Evolutionary conservation across 2,329 filamentous ascomycete genomes (phyloP).

Genomic region (Mariannaea sp.): DNA sequence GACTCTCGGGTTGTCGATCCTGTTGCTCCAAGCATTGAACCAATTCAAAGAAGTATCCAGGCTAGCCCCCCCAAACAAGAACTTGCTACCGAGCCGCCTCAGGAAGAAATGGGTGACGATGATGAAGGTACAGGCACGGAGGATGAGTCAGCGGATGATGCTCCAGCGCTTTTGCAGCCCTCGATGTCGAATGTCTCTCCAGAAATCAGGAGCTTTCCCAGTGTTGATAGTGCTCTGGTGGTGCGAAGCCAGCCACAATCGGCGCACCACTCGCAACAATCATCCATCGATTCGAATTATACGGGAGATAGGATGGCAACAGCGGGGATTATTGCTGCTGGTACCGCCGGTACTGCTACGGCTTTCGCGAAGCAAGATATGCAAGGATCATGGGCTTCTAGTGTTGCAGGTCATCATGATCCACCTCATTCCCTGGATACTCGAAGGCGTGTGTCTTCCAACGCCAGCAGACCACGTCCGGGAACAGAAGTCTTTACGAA

Average conservation of each 20-base stretch:
- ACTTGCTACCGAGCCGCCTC: neutral
- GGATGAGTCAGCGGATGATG: neutral
- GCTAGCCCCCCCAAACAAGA: neutral
- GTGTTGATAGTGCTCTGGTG: slow-evolving; percentile 1
- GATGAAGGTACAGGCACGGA: neutral
- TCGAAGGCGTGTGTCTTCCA: slow-evolving; percentile 29
- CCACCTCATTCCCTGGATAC: slow-evolving; percentile 34
- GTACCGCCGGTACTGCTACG: neutral
- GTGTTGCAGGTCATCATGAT: slow-evolving; percentile 23
- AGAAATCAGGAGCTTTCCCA: slow-evolving; percentile 1
- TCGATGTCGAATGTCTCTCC: slow-evolving; percentile 3
- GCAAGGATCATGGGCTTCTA: slow-evolving; percentile 14
- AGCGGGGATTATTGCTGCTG: neutral
- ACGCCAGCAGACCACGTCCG: slow-evolving; percentile 28
- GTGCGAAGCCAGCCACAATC: slow-evolving; percentile 21
- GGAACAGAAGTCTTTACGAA: slow-evolving; percentile 35
- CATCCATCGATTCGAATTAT: neutral
- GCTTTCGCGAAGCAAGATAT: slow-evolving; percentile 6
- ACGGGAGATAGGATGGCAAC: slow-evolving; percentile 9
- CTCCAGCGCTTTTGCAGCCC: neutral
- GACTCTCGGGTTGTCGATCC: neutral
- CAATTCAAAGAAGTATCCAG: neutral
- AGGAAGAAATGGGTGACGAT: neutral
- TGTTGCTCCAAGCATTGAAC: neutral
- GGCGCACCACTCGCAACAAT: neutral